A percentile compares a stretch with the other conserved stretches of the same genome.
Conservation (phyloP, 257 asterid species). For the Leonotis leonurus region DNA sequence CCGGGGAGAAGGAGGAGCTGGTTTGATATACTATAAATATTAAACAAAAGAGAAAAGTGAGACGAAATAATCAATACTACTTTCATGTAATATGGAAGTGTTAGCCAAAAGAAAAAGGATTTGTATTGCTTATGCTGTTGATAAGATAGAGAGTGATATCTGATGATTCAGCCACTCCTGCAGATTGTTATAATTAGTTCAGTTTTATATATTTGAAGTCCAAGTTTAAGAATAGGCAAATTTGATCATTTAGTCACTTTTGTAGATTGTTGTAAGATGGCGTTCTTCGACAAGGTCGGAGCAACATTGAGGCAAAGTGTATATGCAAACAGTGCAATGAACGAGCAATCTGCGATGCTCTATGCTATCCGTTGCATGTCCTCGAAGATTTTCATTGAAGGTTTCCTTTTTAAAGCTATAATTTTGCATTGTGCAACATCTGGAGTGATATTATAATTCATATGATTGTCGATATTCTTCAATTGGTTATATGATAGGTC, state of each 20-base stretch:
- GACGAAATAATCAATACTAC: no score
- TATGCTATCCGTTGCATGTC: slow-evolving; percentile 75
- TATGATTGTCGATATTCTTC: not conserved
- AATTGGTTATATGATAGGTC: slow-evolving; percentile 36
- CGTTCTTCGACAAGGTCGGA: slow-evolving; percentile 53
- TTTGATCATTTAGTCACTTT: not conserved
- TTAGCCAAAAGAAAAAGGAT: no score
- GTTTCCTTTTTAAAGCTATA: slow-evolving; percentile 20
- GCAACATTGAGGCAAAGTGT: slow-evolving; percentile 45
- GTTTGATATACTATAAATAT: no score
- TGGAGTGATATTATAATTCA: not conserved
- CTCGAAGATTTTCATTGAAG: slow-evolving; percentile 62
- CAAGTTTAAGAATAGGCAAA: not conserved
- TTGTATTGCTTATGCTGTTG: not conserved
- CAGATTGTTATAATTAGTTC: no score
- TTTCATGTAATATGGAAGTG: no score
- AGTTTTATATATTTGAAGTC: not conserved
- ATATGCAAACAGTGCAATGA: slow-evolving; percentile 24
- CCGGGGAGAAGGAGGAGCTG: no score
- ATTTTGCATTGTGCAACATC: not conserved
- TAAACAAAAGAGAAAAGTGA: no score
- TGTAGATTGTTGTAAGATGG: slow-evolving; percentile 49
- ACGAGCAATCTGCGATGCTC: slow-evolving; percentile 42
- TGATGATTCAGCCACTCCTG: no score
- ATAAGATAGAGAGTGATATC: not conserved